Evolutionary conservation across 331 rosid species (phyloP).

Genomic region (Rosa hybrid): DNA sequence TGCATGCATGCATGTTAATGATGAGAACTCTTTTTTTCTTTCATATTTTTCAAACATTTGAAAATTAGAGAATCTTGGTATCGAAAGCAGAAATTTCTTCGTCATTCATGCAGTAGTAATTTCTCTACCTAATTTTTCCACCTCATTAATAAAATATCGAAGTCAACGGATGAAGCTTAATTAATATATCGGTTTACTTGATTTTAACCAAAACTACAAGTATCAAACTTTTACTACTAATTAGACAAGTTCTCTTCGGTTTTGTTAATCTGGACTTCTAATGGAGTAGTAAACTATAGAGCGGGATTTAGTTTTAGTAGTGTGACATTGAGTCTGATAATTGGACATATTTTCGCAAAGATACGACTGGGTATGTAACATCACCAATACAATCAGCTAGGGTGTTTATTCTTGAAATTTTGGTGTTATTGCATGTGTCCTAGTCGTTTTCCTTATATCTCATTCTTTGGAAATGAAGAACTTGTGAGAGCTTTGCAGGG

Average conservation of each 20-base stretch:
- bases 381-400: not conserved
- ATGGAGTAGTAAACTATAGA: not conserved
- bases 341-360: not conserved
- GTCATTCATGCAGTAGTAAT: not conserved
- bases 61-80: not conserved
- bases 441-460: not conserved
- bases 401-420: not conserved
- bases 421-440: not conserved
- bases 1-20: constrained; percentile 6
- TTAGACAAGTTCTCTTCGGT: not conserved
- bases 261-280: too few relatives aligned
- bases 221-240: not conserved
- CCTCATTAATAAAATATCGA: not conserved
- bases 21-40: not conserved
- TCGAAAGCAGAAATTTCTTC: not conserved
- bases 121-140: not conserved
- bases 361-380: not conserved
- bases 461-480: not conserved
- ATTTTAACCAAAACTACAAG: not conserved
- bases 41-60: not conserved
- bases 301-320: not conserved
- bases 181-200: not conserved
- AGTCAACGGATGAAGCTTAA: constrained; percentile 6
- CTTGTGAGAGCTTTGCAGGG: not conserved
- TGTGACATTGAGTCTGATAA: not conserved